These are phyloP conservation scores for Fusarium sp. DNA, from an alignment of 2,329 filamentous ascomycete genomes.

Conservation along the genomic window DNA sequence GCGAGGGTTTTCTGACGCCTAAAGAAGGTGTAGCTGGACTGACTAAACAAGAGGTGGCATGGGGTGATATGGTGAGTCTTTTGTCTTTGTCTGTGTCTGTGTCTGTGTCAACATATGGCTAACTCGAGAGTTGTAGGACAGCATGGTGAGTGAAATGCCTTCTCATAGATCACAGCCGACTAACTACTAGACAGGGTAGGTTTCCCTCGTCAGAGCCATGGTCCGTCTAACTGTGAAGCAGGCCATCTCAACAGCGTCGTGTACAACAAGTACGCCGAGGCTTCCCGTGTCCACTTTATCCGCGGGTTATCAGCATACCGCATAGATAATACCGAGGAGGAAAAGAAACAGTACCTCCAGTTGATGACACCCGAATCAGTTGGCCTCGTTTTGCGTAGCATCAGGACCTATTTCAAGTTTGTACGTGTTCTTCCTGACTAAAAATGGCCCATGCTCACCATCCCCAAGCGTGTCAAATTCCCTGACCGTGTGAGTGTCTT, in stretches of 20 bases:
- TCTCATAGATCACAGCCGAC: neutral
- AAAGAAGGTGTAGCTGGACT: slow-evolving; percentile 67
- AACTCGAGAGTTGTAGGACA: slow-evolving; percentile 51
- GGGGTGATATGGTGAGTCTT: slow-evolving; percentile 83
- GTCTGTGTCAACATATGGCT: neutral
- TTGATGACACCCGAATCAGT: slow-evolving; percentile 73
- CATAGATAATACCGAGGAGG: slow-evolving; percentile 56
- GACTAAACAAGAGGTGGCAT: slow-evolving; percentile 74
- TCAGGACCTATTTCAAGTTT: slow-evolving; percentile 88
- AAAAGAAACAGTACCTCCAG: neutral
- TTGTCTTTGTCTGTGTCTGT: slow-evolving; percentile 26
- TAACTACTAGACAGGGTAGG: slow-evolving; percentile 6
- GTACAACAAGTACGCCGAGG: slow-evolving; percentile 87
- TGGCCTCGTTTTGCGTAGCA: slow-evolving; percentile 82
- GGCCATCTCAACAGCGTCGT: slow-evolving; percentile 86
- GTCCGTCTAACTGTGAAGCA: slow-evolving; percentile 18
- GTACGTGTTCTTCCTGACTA: slow-evolving; percentile 59
- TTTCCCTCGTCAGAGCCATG: neutral
- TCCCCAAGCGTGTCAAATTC: slow-evolving; percentile 77
- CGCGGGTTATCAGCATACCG: slow-evolving; percentile 51
- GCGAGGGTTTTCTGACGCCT: slow-evolving; percentile 77
- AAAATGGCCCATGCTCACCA: neutral
- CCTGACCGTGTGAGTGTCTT: slow-evolving; percentile 86
- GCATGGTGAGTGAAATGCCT: slow-evolving; percentile 59
- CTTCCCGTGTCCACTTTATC: slow-evolving; percentile 79